Percentiles rank a stretch among this genome's conserved stretches.
phyloP scores from a whole-genome alignment of 345 rosid genomes.

The Eucalyptus rudis region DNA sequence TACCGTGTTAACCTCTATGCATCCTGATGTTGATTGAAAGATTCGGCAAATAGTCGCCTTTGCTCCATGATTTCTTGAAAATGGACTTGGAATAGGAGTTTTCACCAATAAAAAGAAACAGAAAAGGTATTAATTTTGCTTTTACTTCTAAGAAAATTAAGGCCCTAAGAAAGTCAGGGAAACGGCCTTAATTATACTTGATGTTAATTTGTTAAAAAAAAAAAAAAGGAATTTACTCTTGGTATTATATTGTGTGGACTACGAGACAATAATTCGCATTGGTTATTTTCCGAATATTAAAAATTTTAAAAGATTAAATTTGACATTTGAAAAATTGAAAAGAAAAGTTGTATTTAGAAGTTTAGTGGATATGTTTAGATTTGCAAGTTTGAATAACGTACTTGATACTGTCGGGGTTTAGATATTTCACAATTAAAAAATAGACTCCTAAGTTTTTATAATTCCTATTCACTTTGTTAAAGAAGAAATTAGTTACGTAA shows the following conservation, averaged over 20 bases:
- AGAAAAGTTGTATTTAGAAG: background rate
- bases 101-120: background rate
- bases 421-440: background rate
- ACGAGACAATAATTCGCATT: background rate
- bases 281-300: background rate
- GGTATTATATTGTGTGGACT: background rate
- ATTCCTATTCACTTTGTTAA: background rate
- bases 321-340: background rate
- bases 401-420: background rate
- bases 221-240: background rate
- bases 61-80: background rate
- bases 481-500: background rate
- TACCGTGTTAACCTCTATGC: background rate
- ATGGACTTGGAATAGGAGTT: background rate
- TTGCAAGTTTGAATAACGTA: background rate
- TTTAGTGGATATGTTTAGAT: background rate
- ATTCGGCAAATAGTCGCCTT: background rate
- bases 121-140: background rate
- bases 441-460: background rate
- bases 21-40: background rate
- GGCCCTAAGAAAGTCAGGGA: background rate
- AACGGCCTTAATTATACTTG: background rate
- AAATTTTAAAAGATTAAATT: too few species aligned
- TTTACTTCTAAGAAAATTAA: background rate
- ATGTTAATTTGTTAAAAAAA: too few species aligned